These are phyloP conservation scores for Gloeopeniophorella convolvens DNA, from an alignment of 768 basidiomycete genomes.

Conservation along the genomic window DNA sequence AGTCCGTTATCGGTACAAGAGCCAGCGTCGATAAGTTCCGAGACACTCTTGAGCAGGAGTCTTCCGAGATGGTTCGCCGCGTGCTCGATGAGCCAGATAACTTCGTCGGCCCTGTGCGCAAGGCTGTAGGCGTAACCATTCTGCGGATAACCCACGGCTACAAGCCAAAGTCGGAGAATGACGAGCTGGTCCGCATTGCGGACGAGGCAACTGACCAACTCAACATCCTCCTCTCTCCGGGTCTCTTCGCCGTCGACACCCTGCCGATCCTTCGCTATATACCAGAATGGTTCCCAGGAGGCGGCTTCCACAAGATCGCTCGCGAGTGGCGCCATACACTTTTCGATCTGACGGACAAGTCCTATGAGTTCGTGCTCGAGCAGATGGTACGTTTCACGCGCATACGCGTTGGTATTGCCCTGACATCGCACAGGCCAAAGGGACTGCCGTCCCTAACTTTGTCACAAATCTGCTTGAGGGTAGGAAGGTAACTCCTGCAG, in stretches of 20 bases:
- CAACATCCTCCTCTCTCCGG: conserved; percentile 11
- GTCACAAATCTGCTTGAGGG: conserved; percentile 16
- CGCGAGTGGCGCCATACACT: conserved; percentile 20
- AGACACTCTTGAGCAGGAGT: conserved; percentile 18
- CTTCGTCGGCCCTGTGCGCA: conserved; percentile 19
- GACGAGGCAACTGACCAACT: conserved; percentile 22
- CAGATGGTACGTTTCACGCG: conserved; percentile 12
- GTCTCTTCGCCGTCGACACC: conserved; percentile 21
- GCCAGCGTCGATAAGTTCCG: conserved; percentile 17
- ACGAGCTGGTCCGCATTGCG: conserved; percentile 23
- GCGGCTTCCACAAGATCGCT: conserved; percentile 22
- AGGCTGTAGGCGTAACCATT: conserved; percentile 19
- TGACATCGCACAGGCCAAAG: conserved; percentile 11
- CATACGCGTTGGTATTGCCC: too few species aligned
- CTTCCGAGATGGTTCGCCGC: conserved; percentile 12
- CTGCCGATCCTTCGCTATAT: conserved; percentile 22
- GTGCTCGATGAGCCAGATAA: conserved; percentile 17
- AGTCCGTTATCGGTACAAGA: conserved; percentile 19
- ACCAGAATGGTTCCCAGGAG: conserved; percentile 25
- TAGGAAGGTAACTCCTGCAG: conserved; percentile 11
- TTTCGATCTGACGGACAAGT: conserved; percentile 15
- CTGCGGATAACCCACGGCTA: conserved; percentile 22
- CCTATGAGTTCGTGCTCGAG: conserved; percentile 16
- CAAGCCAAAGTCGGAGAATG: conserved; percentile 12
- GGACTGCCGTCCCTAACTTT: conserved; percentile 17